Evolutionary conservation across 2,329 filamentous ascomycete genomes (phyloP), one percentile per base, ranked within the genome.

Genomic region (Calonectria pseudoturangicola): DNA sequence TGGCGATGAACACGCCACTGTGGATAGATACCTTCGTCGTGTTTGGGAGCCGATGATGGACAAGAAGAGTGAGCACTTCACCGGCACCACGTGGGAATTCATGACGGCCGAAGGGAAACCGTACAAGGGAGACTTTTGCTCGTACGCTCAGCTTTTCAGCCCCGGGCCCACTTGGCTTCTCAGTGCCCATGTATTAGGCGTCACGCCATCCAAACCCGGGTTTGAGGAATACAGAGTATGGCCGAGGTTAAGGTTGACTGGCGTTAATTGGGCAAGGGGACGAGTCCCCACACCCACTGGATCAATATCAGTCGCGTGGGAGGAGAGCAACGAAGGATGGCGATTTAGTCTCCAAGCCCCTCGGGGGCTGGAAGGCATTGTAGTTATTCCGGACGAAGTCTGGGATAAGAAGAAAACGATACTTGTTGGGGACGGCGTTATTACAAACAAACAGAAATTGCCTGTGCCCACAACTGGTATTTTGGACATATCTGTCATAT

Each of bases 61-160:
- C 33, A 68, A 63, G 33, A 9, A n/a, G 15, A 63, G 39, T 56
- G 66, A 68, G 54, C 43, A 63, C 66, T 63, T 68, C n/a, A 63
- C 66, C 2, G 45, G 54, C 5, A 68, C 54, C 2, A 68, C 54
- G 10, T 68, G 54, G 54, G 66, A 68, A 56, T 63, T 68, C 5
- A 51, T 68, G 33, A 68, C 66, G 12, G 66, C 56, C 16, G 33
- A 68, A 1, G 56, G 56, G 36, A 68, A 68, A 8, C 56, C 66
- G 4, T 63, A 51, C 47, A 68, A 63, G 33, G 66, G 66, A 2
- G 30, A 45, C 47, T 68, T 68, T 36, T 62, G 47, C 27, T 64
- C 58, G 4, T 69, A 63, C 25, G 56, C 67, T 9, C 67, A 69
- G 16, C 56, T 64, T 2, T 69, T 69, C 16, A 64, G 58, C 33